Conservation (phyloP, 805 yeast species). For the Wickerhamomyces strasburgensis region DNA sequence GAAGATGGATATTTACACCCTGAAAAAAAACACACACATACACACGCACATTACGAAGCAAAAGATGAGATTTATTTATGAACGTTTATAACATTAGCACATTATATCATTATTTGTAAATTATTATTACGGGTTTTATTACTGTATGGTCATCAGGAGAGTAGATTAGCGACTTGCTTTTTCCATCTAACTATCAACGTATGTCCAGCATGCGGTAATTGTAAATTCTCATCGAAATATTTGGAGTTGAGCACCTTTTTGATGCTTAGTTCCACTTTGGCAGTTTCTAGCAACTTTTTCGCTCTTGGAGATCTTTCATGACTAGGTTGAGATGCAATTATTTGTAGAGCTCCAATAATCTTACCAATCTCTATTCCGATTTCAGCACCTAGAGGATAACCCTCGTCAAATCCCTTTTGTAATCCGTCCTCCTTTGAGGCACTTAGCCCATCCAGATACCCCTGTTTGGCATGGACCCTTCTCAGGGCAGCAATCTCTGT, state of each 20-base stretch:
- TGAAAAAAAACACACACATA: neutral
- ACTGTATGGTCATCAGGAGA: neutral
- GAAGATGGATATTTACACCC: too few relatives aligned
- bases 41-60: neutral
- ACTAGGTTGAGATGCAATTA: slow-evolving; percentile 16
- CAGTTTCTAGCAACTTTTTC: slow-evolving; percentile 28
- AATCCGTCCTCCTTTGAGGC: slow-evolving; percentile 60
- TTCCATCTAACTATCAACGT: slow-evolving; percentile 45
- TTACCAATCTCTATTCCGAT: slow-evolving; percentile 65
- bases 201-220: slow-evolving; percentile 20
- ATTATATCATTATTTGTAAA: too few relatives aligned
- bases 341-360: slow-evolving; percentile 50
- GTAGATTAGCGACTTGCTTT: slow-evolving; percentile 6
- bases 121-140: neutral
- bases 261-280: slow-evolving; percentile 52
- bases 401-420: slow-evolving; percentile 78
- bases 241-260: slow-evolving; percentile 48
- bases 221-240: slow-evolving; percentile 44
- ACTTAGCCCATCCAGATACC: slow-evolving; percentile 78
- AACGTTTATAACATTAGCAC: too few relatives aligned
- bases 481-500: slow-evolving; percentile 37
- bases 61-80: too few relatives aligned
- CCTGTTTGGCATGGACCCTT: slow-evolving; percentile 69
- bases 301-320: slow-evolving; percentile 19
- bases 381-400: slow-evolving; percentile 70